phyloP scores from a whole-genome alignment of 2,329 filamentous ascomycete genomes.

The Alternaria sp. region DNA sequence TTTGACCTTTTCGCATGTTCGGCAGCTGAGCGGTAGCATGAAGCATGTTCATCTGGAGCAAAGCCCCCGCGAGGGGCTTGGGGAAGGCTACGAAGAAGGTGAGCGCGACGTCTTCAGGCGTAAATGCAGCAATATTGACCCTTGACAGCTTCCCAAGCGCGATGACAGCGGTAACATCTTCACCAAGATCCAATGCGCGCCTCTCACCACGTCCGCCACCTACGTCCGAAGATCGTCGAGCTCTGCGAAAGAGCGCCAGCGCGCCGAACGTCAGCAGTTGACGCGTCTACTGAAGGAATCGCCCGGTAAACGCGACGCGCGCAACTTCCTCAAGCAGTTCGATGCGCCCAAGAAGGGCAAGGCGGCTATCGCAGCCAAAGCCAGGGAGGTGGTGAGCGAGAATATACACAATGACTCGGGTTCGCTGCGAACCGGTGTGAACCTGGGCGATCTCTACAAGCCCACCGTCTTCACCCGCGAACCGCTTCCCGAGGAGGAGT shows the following conservation, averaged over 20 bases:
- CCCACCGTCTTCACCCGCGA: conserved; percentile 65
- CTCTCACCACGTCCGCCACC: conserved; percentile 20
- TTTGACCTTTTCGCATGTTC: conserved; percentile 7
- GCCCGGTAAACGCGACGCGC: conserved; percentile 90
- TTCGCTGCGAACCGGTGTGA: conserved; percentile 59
- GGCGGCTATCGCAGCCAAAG: conserved; percentile 8
- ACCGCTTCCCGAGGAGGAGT: conserved; percentile 48
- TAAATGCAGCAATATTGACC: conserved; percentile 15
- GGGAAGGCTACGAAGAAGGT: conserved; percentile 33
- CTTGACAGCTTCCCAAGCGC: conserved; percentile 24
- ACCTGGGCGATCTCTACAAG: conserved; percentile 66
- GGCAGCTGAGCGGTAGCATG: conserved; percentile 38
- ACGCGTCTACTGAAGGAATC: conserved; percentile 75
- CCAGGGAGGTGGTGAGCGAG: conserved; percentile 23
- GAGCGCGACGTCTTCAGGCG: conserved; percentile 14
- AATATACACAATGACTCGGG: conserved; percentile 39
- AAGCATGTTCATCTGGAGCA: conserved; percentile 47
- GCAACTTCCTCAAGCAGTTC: conserved; percentile 89
- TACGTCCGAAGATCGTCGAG: conserved; percentile 31
- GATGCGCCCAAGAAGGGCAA: conserved; percentile 48
- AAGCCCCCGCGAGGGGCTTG: conserved; percentile 44
- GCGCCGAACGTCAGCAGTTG: conserved; percentile 46
- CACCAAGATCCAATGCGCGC: conserved; percentile 2
- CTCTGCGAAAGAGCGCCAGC: conserved; percentile 44
- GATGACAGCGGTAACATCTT: conserved; percentile 24